phyloP scores from a whole-genome alignment of 2,329 filamentous ascomycete genomes.

The Fusarium newnesense region DNA sequence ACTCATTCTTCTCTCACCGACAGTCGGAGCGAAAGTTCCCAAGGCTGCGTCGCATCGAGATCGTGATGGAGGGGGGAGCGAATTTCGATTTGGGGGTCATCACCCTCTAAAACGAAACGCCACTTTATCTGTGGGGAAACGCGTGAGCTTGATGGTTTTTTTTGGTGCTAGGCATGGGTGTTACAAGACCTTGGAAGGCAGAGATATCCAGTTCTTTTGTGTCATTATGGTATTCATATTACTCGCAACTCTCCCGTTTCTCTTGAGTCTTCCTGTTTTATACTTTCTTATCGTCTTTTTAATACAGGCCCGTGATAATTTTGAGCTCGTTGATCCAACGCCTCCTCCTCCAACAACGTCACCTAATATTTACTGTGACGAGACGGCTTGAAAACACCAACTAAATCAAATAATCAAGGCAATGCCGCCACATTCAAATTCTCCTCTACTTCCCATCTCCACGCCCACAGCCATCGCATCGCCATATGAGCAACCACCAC shows the following conservation, averaged over 20 bases:
- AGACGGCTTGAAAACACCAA: not conserved
- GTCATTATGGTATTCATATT: conserved; percentile 21
- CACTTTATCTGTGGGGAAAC: conserved; percentile 42
- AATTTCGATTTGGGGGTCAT: conserved; percentile 29
- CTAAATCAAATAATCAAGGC: conserved; percentile 6
- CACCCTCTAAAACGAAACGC: conserved; percentile 22
- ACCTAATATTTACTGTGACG: not conserved
- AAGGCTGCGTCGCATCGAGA: conserved; percentile 29
- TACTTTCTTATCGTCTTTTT: conserved; percentile 12
- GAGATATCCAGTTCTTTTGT: not conserved
- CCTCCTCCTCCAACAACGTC: not conserved
- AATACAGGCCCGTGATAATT: conserved; percentile 11
- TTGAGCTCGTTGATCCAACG: conserved; percentile 16
- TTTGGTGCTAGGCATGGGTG: conserved; percentile 18
- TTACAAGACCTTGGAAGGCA: not conserved
- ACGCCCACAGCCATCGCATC: conserved; percentile 36
- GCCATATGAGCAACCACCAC: conserved; percentile 1
- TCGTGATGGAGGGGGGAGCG: conserved; percentile 12
- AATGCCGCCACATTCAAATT: conserved; percentile 34
- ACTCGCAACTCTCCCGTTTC: conserved; percentile 12
- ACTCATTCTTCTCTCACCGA: conserved; percentile 36
- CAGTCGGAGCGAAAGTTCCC: conserved; percentile 40
- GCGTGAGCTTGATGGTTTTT: conserved; percentile 37
- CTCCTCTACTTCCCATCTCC: conserved; percentile 43
- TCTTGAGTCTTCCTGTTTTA: conserved; percentile 12